Evolutionary conservation across 805 yeast genomes (phyloP), one percentile per base, ranked within the genome.

Genomic region (Pichia eremophila): DNA sequence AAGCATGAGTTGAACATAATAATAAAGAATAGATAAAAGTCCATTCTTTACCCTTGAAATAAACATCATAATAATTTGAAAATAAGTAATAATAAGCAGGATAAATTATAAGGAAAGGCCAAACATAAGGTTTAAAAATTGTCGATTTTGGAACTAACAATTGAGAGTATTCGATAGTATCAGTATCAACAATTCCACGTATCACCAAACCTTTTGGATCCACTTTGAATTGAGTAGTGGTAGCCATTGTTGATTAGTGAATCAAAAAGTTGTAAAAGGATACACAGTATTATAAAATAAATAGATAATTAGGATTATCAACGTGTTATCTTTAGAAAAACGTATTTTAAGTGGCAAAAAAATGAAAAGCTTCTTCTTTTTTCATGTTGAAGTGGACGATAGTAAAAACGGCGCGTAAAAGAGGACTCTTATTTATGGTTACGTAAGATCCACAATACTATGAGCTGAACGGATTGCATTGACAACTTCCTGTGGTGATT

Each of bases 31-130:
- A 90, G 36, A 91, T 93, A 64, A 86, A 87, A 0, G 98, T 93
- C 98, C 99, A 93, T 68, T 91, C 99, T 41, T 83, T 75, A 27
- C 96, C 96, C 41, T 76, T 84, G 59, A 91, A 84, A 62, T 86
- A 86, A 49, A 67, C 71, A 49, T 91, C 98, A 64, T 91, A 91
- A 48, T 81, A 78, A 51, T 69, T 67, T 50, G 64, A 58, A 63
- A 85, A 91, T 38, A 86, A 63, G 57, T 84, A 79, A 46, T 70
- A 68, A 63, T 85, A 86, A 18, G 75, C 60, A 7, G 96, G 95
- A 62, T 91, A 91, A 41, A 87, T 66, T 41, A 83, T 73, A 49
- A 83, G 64, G 64, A 89, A 90, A 10, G 96, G 95, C 73, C 85
- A 78, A 25, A 84, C 82, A 59, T 86, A 90, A 6, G 95, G 90